Conservation (phyloP, 2,329 filamentous ascomycete species). For the Apiospora phragmitis region DNA sequence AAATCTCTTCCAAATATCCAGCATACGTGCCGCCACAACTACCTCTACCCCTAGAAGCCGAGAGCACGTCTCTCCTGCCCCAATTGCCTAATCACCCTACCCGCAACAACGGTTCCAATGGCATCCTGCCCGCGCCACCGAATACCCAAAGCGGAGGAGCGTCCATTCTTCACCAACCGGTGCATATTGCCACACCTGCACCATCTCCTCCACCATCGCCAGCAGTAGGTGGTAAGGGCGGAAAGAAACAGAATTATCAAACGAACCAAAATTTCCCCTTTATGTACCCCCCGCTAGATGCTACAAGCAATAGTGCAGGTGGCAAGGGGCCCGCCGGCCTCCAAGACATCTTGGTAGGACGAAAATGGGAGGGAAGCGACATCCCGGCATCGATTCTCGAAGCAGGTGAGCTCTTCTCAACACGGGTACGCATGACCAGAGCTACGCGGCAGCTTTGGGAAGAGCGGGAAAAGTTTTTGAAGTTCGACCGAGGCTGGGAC, state of each 20-base stretch:
- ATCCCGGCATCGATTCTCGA: conserved; percentile 94
- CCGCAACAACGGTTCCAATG: conserved; percentile 59
- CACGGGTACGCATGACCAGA: conserved; percentile 85
- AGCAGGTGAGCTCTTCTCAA: conserved; percentile 88
- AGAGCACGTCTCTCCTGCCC: conserved; percentile 88
- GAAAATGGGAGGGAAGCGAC: conserved; percentile 90
- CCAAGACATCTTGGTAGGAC: conserved; percentile 77
- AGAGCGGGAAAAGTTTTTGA: conserved; percentile 87
- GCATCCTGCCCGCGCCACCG: conserved; percentile 59
- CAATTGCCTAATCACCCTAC: conserved; percentile 76
- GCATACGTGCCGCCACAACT: conserved; percentile 89
- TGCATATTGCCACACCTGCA: conserved; percentile 97
- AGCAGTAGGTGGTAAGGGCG: conserved; percentile 81
- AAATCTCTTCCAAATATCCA: conserved; percentile 97
- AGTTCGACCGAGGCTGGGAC: conserved; percentile 89
- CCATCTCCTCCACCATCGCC: conserved; percentile 95
- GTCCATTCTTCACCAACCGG: conserved; percentile 91
- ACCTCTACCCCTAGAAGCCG: conserved; percentile 80
- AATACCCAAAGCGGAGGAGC: conserved; percentile 58
- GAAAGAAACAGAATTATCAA: conserved; percentile 99
- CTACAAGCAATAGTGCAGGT: conserved; percentile 83
- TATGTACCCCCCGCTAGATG: conserved; percentile 91
- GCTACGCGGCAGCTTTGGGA: conserved; percentile 94
- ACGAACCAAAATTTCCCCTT: conserved; percentile 99
- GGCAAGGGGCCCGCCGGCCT: conserved; percentile 83